Evolutionary conservation across 257 asterid genomes (phyloP), one percentile per base, ranked within the genome.

Genomic region (Handroanthus guayacan): DNA sequence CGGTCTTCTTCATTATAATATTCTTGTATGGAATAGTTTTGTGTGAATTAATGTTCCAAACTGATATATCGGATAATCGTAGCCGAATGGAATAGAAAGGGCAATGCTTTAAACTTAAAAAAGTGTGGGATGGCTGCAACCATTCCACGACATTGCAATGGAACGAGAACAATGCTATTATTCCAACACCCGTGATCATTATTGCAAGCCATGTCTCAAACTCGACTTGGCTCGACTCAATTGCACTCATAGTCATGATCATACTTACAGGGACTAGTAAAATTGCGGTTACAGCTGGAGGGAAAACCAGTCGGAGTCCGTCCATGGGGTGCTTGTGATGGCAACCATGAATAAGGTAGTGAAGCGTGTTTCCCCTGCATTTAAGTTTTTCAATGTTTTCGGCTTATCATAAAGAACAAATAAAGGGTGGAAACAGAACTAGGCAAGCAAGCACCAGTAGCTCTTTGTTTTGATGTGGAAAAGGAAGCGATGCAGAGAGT

Each of bases 271-370:
- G 81, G 12, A 82, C 47, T 20, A 81, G 79, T 34, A 85, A 36
- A 75, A 85, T 75, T 64, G 80, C 85, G 37, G 86, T 80, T 52
- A 87, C 88, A 6, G 86, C 88, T n/a, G 92, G 92, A 55, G 92
- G 90, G 64, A 87, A 85, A 75, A 85, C 90, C 3, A 87, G 90
- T 0, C 92, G 82, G 34, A 88, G 88, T 13, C 87, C 82, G 51
- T 88, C 92, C 90, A 88, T 86, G 0, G 92, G 92, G 78, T 88
- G 92, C 82, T 88, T 88, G 86, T 88, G 92, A 88, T 88, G 92
- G 80, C 90, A 86, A 9, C 92, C 92, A 69, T 88, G 92, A 48
- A 86, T 67, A 51, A 88, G 89, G 77, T 84, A 88, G 77, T 88
- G 92, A 41, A 82, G 6, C 34, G 92, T 87, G 80, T 83, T 87